Evolutionary conservation across 352 stramenopile species (phyloP), one percentile per base, ranked within the genome.

Genomic region (Pythium sukuiense): DNA sequence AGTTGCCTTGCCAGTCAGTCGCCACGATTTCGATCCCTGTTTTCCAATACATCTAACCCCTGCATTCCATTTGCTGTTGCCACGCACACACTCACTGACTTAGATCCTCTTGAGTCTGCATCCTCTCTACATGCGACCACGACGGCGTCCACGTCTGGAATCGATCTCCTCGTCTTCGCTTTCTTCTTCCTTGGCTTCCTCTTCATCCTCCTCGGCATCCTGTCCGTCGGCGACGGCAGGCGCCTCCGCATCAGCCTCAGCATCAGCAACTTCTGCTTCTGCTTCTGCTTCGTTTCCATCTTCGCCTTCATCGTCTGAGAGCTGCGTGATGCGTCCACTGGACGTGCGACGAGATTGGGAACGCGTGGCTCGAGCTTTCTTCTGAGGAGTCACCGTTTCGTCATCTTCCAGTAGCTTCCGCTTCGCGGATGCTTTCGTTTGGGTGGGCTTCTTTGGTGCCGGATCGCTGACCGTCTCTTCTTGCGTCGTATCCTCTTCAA

Each of bases 151-250:
- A 72, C 70, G 69, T 58, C 66, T 61, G 50, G 72, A 72, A 37
- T 77, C 60, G 54, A 80, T 74, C 4, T 70, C 50, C 12, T 85
- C 69, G 5, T 80, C 59, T 54, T 62, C 61, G 52, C 49, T 64
- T 27, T 37, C 58, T 33, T 50, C 46, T 50, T 61, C 11, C 26
- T 63, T 26, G 11, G 6, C 7, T 61, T 27, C 30, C 49, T 41
- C 46, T 55, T 41, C 30, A 43, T 37, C 57, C 54, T 52, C 8
- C 50, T 71, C 53, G 30, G 9, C 45, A 30, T 62, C 20, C 48
- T 32, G 3, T 59, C 49, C 54, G 12, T 9, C 52, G 1, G 24
- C 29, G 30, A 3, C 29, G 12, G 9, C 48, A 24, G 27, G 39
- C 20, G 59, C 16, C 14, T 63, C 50, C 32, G 29, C 67, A 3